Percentiles rank a stretch among this genome's conserved stretches.
Evolutionary conservation across 1,284 basidiomycete genomes (phyloP).

Genomic region (Xerocomus nothofagi): DNA sequence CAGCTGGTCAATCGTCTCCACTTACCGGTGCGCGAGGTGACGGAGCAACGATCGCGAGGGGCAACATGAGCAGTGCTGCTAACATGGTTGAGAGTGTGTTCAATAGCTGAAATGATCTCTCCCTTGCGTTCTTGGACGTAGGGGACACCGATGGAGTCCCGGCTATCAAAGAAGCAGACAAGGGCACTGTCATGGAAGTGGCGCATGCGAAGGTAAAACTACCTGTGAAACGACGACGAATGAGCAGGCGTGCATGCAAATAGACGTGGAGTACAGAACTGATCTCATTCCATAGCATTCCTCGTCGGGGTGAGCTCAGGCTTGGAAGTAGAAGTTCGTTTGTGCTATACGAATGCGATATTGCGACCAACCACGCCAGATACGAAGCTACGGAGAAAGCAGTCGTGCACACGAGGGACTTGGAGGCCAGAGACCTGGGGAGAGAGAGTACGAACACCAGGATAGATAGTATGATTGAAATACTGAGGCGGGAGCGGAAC

Average conservation of each 20-base stretch:
- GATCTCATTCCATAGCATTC: slow-evolving; percentile 60
- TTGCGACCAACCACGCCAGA: slow-evolving; percentile 55
- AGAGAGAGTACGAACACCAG: slow-evolving; percentile 51
- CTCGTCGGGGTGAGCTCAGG: slow-evolving; percentile 41
- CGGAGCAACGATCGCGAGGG: slow-evolving; percentile 55
- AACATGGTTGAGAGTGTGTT: slow-evolving; percentile 51
- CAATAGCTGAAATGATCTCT: slow-evolving; percentile 58
- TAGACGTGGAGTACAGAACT: slow-evolving; percentile 45
- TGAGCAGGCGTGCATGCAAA: slow-evolving; percentile 6
- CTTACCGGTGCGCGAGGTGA: slow-evolving; percentile 44
- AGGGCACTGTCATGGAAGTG: slow-evolving; percentile 59
- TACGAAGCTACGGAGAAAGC: slow-evolving; percentile 58
- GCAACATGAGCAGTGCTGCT: slow-evolving; percentile 53
- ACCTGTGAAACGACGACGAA: slow-evolving; percentile 15
- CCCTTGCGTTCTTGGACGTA: slow-evolving; percentile 46
- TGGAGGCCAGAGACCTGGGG: slow-evolving; percentile 52
- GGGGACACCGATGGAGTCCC: slow-evolving; percentile 35
- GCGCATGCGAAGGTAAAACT: slow-evolving; percentile 64
- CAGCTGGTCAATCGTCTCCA: not conserved
- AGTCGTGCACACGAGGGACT: slow-evolving; percentile 53
- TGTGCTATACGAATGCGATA: slow-evolving; percentile 49
- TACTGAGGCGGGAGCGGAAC: slow-evolving; percentile 35
- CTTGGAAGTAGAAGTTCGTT: slow-evolving; percentile 41
- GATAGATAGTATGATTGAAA: slow-evolving; percentile 42
- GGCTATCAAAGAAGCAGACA: slow-evolving; percentile 60